These are phyloP conservation scores for Stephanodiscus triporus DNA, from an alignment of 108 stramenopile species.

Conservation along the genomic window DNA sequence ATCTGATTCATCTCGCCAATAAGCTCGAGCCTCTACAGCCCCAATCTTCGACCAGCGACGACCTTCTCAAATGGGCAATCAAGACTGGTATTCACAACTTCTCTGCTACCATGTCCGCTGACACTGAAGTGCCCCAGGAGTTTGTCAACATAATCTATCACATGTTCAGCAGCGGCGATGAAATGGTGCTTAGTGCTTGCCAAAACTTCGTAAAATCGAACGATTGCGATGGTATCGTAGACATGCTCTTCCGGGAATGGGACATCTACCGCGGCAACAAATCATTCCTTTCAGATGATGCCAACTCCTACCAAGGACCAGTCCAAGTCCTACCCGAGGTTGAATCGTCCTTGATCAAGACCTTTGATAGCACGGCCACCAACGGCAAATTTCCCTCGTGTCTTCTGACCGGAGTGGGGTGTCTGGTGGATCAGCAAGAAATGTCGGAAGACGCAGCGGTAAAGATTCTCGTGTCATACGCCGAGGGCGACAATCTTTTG, in stretches of 20 bases:
- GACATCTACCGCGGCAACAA: slow-evolving; percentile 40
- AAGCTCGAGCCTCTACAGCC: slow-evolving; percentile 25
- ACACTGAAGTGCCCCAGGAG: slow-evolving; percentile 25
- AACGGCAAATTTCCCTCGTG: slow-evolving; percentile 13
- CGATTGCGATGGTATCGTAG: slow-evolving; percentile 24
- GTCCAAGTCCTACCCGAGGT: not conserved
- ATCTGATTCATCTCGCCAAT: slow-evolving; percentile 25
- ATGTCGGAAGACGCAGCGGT: slow-evolving; percentile 26
- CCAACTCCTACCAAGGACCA: not conserved
- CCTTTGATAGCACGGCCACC: not conserved
- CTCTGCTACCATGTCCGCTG: slow-evolving; percentile 1
- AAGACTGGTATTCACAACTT: slow-evolving; percentile 50
- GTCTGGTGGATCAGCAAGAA: slow-evolving; percentile 28
- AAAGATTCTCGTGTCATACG: slow-evolving; percentile 15
- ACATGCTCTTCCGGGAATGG: slow-evolving; percentile 37
- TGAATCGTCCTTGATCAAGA: not conserved
- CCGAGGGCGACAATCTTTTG: slow-evolving; percentile 22
- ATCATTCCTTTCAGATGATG: not conserved
- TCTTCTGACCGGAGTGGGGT: slow-evolving; percentile 30
- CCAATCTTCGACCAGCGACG: slow-evolving; percentile 9
- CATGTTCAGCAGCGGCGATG: slow-evolving; percentile 48
- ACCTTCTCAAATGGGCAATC: slow-evolving; percentile 42
- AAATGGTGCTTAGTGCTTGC: slow-evolving; percentile 39
- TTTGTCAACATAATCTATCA: slow-evolving; percentile 46
- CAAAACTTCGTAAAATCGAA: slow-evolving; percentile 25